A percentile compares a stretch with the other conserved stretches of the same genome.
Conservation (phyloP, 2,329 filamentous ascomycete species). For the Tothia fuscella region DNA sequence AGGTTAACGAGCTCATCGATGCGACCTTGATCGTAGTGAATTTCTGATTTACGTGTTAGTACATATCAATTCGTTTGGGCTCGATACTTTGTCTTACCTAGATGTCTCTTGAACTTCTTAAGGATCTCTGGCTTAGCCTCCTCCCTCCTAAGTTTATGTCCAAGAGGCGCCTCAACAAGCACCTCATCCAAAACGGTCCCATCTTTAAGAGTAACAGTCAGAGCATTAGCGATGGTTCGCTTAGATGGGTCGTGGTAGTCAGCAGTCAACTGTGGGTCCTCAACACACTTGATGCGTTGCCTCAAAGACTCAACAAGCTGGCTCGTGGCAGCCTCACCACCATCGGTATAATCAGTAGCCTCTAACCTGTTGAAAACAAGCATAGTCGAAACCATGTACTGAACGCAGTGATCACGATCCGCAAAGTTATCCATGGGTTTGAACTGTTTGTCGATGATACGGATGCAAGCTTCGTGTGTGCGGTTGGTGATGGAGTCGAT, state of each 20-base stretch:
- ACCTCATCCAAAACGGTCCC: slow-evolving; percentile 85
- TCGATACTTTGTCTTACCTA: slow-evolving; percentile 78
- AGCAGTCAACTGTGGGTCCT: slow-evolving; percentile 85
- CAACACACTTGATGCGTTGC: slow-evolving; percentile 88
- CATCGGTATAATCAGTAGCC: slow-evolving; percentile 87
- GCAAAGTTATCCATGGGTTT: slow-evolving; percentile 99
- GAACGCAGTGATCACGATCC: slow-evolving; percentile 95
- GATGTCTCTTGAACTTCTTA: slow-evolving; percentile 87
- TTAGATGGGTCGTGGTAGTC: slow-evolving; percentile 93
- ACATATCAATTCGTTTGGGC: too few species aligned
- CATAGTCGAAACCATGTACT: slow-evolving; percentile 96
- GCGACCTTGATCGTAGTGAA: slow-evolving; percentile 31
- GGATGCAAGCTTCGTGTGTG: slow-evolving; percentile 95
- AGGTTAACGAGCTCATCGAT: slow-evolving; percentile 76
- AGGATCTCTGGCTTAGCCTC: slow-evolving; percentile 97
- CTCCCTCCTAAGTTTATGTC: slow-evolving; percentile 79
- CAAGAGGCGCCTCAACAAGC: slow-evolving; percentile 85
- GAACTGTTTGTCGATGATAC: slow-evolving; percentile 99
- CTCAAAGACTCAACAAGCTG: slow-evolving; percentile 82
- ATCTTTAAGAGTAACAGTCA: slow-evolving; percentile 90
- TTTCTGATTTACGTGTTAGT: slow-evolving; percentile 1
- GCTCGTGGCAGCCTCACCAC: slow-evolving; percentile 81
- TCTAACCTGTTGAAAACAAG: slow-evolving; percentile 88
- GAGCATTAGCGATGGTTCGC: slow-evolving; percentile 92
- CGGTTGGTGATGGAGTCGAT: slow-evolving; percentile 85